Percentiles rank a stretch among this genome's conserved stretches.
phyloP scores from a whole-genome alignment of 75 land plant genomes.

The Sequoiadendron giganteum region DNA sequence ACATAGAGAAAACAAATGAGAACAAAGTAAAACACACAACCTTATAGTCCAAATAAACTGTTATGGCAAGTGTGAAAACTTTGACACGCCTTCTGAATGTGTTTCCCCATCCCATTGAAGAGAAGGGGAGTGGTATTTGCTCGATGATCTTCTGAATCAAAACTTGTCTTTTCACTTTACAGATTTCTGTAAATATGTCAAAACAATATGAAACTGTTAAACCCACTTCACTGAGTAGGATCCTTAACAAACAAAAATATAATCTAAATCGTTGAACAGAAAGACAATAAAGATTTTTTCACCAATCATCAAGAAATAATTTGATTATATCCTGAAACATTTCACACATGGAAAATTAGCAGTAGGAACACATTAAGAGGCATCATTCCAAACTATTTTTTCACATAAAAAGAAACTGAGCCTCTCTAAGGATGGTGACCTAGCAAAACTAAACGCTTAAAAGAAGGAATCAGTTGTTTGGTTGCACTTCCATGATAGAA shows the following conservation, averaged over 20 bases:
- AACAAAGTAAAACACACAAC: slow-evolving; percentile 20
- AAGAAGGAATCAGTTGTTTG: background rate
- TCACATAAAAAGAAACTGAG: background rate
- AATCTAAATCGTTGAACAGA: background rate
- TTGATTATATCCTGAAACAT: background rate
- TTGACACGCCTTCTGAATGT: slow-evolving; percentile 59
- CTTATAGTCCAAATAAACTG: slow-evolving; percentile 86
- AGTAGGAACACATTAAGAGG: background rate
- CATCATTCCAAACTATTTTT: background rate
- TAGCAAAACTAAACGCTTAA: background rate
- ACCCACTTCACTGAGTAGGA: background rate
- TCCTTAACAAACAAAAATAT: background rate
- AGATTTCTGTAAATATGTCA: background rate
- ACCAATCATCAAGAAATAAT: background rate
- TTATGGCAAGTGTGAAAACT: slow-evolving; percentile 72
- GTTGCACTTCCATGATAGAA: background rate
- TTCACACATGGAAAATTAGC: background rate
- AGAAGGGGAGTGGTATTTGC: slow-evolving; percentile 4
- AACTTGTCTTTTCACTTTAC: slow-evolving; percentile 3
- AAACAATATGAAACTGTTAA: background rate
- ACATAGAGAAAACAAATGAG: background rate
- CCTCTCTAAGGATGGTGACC: background rate
- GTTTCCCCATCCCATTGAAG: slow-evolving; percentile 80
- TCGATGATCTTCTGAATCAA: background rate
- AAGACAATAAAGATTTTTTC: background rate